Percentiles rank a stretch among this genome's conserved stretches.
phyloP scores from a whole-genome alignment of 164 flowering plant genomes.

The Paratinospora sagittata region DNA sequence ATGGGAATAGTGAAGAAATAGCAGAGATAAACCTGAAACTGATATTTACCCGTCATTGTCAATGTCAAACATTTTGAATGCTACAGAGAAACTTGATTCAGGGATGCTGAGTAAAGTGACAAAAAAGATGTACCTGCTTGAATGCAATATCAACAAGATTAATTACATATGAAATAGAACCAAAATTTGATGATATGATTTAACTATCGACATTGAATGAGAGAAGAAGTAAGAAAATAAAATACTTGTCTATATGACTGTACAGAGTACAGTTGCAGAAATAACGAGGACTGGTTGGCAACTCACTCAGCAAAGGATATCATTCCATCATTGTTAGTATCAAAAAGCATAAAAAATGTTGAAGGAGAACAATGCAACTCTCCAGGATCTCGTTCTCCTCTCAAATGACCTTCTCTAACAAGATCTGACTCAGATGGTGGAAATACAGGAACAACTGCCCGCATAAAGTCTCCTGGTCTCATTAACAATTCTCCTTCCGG shows the following conservation, averaged over 20 bases:
- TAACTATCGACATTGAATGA: not conserved
- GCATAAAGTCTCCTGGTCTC: conserved; percentile 92
- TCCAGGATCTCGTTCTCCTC: conserved; percentile 68
- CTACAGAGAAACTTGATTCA: conserved; percentile 79
- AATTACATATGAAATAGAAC: not conserved
- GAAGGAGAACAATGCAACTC: conserved; percentile 68
- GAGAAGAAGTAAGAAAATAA: not conserved
- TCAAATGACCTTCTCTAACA: conserved; percentile 73
- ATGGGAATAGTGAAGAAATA: not conserved
- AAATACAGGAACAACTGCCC: conserved; percentile 93
- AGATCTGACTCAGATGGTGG: conserved; percentile 82
- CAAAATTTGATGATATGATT: not conserved
- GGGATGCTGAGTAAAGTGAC: conserved; percentile 92
- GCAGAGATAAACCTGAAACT: not conserved
- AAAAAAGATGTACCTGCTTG: conserved; percentile 80
- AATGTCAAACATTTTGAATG: conserved; percentile 95
- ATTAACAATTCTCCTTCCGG: conserved; percentile 68
- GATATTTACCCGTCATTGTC: conserved; percentile 65
- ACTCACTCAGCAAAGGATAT: conserved; percentile 92
- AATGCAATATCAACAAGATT: conserved; percentile 11
- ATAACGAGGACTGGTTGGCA: not conserved
- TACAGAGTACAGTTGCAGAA: no score
- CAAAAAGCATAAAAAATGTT: conserved; percentile 83
- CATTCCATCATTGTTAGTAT: conserved; percentile 71
- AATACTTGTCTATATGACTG: not conserved